Evolutionary conservation across 352 stramenopile species (phyloP).

Genomic region (Phytophthora citrophthora): DNA sequence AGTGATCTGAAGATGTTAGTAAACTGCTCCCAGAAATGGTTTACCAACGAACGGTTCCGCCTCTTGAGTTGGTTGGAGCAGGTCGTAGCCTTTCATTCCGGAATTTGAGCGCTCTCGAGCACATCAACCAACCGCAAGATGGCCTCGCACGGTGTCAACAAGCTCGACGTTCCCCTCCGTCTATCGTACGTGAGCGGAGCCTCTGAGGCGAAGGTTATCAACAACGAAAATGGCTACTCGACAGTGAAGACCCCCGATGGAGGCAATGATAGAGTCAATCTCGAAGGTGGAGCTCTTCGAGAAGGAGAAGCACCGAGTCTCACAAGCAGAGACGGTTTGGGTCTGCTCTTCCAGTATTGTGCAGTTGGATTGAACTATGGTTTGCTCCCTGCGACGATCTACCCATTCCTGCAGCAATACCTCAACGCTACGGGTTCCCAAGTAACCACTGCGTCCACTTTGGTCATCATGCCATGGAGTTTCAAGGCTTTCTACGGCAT

Average conservation of each 20-base stretch:
- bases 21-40: too few relatives aligned
- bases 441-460: conserved; percentile 28
- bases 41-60: too few relatives aligned
- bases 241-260: conserved; percentile 26
- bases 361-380: conserved; percentile 40
- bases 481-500: conserved; percentile 58
- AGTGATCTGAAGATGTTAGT: too few relatives aligned
- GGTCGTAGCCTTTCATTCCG: conserved; percentile 2
- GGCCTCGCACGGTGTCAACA: conserved; percentile 9
- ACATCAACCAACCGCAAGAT: neutral
- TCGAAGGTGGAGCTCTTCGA: conserved; percentile 39
- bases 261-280: conserved; percentile 17
- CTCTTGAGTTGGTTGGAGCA: too few relatives aligned
- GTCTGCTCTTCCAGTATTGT: conserved; percentile 46
- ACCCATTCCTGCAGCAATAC: conserved; percentile 54
- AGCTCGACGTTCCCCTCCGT: conserved; percentile 18
- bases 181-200: conserved; percentile 24
- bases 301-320: conserved; percentile 32
- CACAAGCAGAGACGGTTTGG: conserved; percentile 37
- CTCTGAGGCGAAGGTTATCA: conserved; percentile 23
- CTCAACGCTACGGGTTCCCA: conserved; percentile 36
- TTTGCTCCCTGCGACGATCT: conserved; percentile 38
- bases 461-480: conserved; percentile 62
- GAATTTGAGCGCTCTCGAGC: conserved; percentile 6
- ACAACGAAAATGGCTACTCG: conserved; percentile 11